A percentile compares a stretch with the other conserved stretches of the same genome.
Evolutionary conservation across 176 grass and related monocot genomes (phyloP).

Genomic region (Melocanna baccifera): DNA sequence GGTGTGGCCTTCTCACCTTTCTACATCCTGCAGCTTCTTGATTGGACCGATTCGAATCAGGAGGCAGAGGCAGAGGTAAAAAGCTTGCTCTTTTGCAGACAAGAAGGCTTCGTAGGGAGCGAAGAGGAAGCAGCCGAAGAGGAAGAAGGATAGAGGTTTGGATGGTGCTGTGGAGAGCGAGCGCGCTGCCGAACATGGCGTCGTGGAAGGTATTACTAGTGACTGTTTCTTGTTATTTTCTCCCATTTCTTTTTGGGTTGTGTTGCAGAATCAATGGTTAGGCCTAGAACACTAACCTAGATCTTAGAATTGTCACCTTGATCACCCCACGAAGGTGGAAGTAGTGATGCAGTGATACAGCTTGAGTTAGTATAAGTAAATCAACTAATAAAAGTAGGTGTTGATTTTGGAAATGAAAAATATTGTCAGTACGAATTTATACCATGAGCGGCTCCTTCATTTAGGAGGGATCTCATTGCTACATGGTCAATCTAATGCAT

Average conservation of each 20-base stretch:
- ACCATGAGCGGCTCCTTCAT: not conserved
- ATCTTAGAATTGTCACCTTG: not conserved
- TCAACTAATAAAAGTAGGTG: not conserved
- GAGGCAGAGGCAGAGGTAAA: not conserved
- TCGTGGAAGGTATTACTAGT: constrained; percentile 7
- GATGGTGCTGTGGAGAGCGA: constrained; percentile 20
- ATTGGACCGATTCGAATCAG: not conserved
- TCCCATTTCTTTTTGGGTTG: not conserved
- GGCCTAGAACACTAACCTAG: not conserved
- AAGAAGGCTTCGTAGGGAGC: constrained; percentile 44
- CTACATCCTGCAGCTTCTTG: not conserved
- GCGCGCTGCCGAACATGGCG: not conserved
- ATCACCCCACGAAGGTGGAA: not conserved
- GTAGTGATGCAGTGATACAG: not conserved
- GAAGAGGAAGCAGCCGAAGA: constrained; percentile 58
- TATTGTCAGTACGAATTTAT: not conserved
- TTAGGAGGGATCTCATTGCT: not conserved
- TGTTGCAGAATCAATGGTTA: not conserved
- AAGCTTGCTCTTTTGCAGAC: constrained; percentile 28
- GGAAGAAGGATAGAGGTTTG: constrained; percentile 51
- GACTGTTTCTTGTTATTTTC: not conserved
- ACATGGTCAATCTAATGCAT: not conserved
- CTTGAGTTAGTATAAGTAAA: not conserved
- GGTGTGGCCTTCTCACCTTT: constrained; percentile 6
- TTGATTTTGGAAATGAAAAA: not conserved